These are phyloP conservation scores for Rhypophila decipiens DNA, from an alignment of 495 filamentous ascomycete genomes.

Conservation along the genomic window DNA sequence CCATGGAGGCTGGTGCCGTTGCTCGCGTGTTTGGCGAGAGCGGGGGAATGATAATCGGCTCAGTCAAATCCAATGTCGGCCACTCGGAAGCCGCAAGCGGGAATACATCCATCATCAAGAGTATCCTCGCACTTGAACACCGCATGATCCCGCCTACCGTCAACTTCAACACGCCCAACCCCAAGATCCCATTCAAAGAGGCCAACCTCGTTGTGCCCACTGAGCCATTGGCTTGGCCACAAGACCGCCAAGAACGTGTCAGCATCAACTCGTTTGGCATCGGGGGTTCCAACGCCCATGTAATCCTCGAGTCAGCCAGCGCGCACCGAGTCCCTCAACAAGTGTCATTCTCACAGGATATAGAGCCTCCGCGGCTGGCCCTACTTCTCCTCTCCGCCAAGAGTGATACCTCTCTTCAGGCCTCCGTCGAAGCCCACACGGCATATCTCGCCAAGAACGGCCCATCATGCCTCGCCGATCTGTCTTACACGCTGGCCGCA, in stretches of 20 bases:
- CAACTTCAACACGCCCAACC: conserved; percentile 43
- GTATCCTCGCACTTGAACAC: conserved; percentile 40
- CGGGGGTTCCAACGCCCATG: conserved; percentile 12
- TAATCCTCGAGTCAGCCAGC: conserved; percentile 11
- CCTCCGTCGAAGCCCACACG: no score
- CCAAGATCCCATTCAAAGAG: conserved; percentile 21
- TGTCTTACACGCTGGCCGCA: no score
- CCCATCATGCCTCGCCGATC: no score
- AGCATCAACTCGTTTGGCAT: conserved; percentile 9
- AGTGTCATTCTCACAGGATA: no score
- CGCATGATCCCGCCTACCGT: conserved; percentile 37
- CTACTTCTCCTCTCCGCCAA: no score
- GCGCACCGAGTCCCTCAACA: no score
- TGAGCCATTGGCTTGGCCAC: conserved; percentile 5
- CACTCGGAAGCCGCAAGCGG: conserved; percentile 49
- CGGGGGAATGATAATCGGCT: neutral
- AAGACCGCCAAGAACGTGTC: conserved; percentile 1
- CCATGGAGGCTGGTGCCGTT: conserved; percentile 27
- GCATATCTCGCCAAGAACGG: no score
- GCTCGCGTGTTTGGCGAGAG: conserved; percentile 32
- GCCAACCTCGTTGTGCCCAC: conserved; percentile 18
- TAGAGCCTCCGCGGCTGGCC: no score
- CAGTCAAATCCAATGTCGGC: conserved; percentile 51
- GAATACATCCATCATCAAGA: conserved; percentile 48
- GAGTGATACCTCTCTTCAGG: no score